phyloP scores from a whole-genome alignment of 208 protist species.

The Leishmania lainsoni region DNA sequence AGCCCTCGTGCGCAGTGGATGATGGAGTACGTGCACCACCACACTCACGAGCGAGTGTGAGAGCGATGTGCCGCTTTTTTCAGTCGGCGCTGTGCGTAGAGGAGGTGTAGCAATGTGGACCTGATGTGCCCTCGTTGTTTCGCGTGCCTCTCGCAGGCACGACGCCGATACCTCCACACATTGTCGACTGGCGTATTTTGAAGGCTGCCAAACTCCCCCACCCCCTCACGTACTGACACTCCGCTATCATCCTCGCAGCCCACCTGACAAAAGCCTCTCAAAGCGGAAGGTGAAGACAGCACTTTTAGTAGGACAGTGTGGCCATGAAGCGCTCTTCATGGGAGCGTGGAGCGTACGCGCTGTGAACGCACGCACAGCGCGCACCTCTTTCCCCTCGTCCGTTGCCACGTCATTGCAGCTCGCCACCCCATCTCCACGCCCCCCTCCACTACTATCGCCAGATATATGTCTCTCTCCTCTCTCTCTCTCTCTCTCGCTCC shows the following conservation, averaged over 20 bases:
- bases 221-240: neutral
- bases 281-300: neutral
- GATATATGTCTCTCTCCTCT: neutral
- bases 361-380: neutral
- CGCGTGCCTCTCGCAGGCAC: neutral
- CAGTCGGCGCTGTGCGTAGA: too few species aligned
- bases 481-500: too few species aligned
- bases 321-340: neutral
- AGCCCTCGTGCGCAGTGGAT: constrained; percentile 78
- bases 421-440: neutral
- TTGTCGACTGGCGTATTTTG: neutral
- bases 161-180: neutral
- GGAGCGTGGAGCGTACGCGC: neutral
- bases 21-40: constrained; percentile 86
- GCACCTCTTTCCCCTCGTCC: neutral
- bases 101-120: neutral
- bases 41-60: constrained; percentile 53
- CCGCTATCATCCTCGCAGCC: neutral
- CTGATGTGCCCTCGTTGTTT: neutral
- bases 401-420: neutral
- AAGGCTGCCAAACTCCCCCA: neutral
- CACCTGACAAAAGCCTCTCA: neutral
- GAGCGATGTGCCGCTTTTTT: neutral
- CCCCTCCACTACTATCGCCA: neutral
- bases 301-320: neutral